A percentile compares a stretch with the other conserved stretches of the same genome.
Conservation (phyloP, 2,329 filamentous ascomycete genomes). For the Cladosporium sp. region DNA sequence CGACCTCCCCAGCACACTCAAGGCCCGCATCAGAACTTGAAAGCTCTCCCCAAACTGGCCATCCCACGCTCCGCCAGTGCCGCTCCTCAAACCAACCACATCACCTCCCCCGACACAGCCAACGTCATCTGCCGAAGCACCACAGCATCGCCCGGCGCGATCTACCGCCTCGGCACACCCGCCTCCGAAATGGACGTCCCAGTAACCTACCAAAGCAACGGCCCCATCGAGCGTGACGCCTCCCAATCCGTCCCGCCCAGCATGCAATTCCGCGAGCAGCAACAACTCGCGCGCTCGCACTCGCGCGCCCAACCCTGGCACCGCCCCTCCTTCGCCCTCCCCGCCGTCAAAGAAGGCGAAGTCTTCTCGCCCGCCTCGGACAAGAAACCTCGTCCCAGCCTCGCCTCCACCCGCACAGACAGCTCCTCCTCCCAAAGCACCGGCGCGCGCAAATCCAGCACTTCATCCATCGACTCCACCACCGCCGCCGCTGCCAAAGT, state of each 20-base stretch:
- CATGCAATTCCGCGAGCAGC: constrained; percentile 69
- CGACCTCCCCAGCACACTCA: constrained; percentile 38
- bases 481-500: constrained; percentile 17
- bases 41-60: constrained; percentile 52
- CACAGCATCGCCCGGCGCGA: constrained; percentile 49
- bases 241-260: constrained; percentile 92
- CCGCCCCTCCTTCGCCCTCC: constrained; percentile 67
- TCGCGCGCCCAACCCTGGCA: constrained; percentile 43
- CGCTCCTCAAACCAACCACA: constrained; percentile 31
- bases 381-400: constrained; percentile 2
- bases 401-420: constrained; percentile 27
- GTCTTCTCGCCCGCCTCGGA: constrained; percentile 22
- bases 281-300: constrained; percentile 31
- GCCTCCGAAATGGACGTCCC: constrained; percentile 90
- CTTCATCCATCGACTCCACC: constrained; percentile 16
- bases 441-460: constrained; percentile 10
- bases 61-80: constrained; percentile 47
- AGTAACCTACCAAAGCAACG: constrained; percentile 66
- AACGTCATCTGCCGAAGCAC: constrained; percentile 45
- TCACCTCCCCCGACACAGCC: constrained; percentile 30
- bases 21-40: constrained; percentile 48
- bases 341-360: constrained; percentile 60
- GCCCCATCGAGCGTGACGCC: constrained; percentile 69
- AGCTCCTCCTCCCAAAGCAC: constrained; percentile 36
- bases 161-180: constrained; percentile 78